These are phyloP conservation scores for Hericium erinaceus DNA, from an alignment of 768 basidiomycete species.

Conservation along the genomic window DNA sequence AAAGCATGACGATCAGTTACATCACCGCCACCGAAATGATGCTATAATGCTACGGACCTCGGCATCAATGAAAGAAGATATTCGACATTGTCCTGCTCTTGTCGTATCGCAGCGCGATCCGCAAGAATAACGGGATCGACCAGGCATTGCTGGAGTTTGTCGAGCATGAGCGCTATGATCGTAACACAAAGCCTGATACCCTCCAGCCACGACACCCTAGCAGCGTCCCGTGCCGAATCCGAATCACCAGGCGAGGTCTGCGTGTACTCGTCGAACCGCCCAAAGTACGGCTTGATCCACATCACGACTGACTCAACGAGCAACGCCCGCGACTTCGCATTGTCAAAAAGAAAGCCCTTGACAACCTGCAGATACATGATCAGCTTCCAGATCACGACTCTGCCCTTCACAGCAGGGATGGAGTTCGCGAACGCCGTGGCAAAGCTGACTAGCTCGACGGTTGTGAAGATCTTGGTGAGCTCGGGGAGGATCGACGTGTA, in stretches of 20 bases:
- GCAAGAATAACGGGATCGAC: slow-evolving; percentile 54
- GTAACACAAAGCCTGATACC: slow-evolving; percentile 84
- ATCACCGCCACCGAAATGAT: background rate
- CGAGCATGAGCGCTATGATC: slow-evolving; percentile 81
- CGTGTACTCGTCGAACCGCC: slow-evolving; percentile 77
- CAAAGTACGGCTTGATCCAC: slow-evolving; percentile 95
- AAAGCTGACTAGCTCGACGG: slow-evolving; percentile 78
- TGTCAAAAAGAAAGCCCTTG: slow-evolving; percentile 81
- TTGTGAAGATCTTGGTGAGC: slow-evolving; percentile 69
- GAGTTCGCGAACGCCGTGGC: slow-evolving; percentile 84
- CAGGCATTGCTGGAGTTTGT: slow-evolving; percentile 77
- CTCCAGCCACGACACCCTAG: slow-evolving; percentile 85
- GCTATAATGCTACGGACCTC: slow-evolving; percentile 39
- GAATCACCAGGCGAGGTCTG: slow-evolving; percentile 56
- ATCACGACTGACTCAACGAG: slow-evolving; percentile 82
- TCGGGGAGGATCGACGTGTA: slow-evolving; percentile 90
- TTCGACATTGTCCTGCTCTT: slow-evolving; percentile 92
- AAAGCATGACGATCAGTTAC: slow-evolving; percentile 1
- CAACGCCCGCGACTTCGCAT: slow-evolving; percentile 63
- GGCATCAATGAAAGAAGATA: slow-evolving; percentile 75
- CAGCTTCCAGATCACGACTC: slow-evolving; percentile 87
- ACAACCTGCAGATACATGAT: slow-evolving; percentile 91
- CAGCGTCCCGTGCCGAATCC: slow-evolving; percentile 57
- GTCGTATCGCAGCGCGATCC: slow-evolving; percentile 52
- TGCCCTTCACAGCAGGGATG: slow-evolving; percentile 67